Conservation (phyloP, 2,329 filamentous ascomycete species). For the Exophiala dermatitidis region DNA sequence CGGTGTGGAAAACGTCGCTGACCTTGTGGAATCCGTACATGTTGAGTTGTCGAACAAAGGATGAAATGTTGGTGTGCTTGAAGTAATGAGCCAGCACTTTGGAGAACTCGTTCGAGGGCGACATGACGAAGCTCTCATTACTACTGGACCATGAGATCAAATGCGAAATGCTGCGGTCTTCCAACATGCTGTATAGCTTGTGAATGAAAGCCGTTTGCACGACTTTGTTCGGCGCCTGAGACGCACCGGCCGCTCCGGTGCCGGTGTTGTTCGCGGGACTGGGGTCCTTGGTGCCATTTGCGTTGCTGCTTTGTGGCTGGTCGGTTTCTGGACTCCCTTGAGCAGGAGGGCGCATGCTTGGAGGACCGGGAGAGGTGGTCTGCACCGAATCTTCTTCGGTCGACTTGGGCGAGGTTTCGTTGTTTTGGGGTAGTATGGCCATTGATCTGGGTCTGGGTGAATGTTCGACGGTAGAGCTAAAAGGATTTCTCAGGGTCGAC, state of each 20-base stretch:
- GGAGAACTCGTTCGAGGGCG: constrained; percentile 91
- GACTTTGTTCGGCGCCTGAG: constrained; percentile 82
- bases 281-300: constrained; percentile 28
- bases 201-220: constrained; percentile 98
- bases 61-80: constrained; percentile 98
- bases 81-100: constrained; percentile 98
- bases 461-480: constrained; percentile 21
- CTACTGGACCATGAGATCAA: constrained; percentile 92
- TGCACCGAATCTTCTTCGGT: constrained; percentile 49
- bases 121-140: constrained; percentile 98
- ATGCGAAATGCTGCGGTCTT: constrained; percentile 86
- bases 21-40: constrained; percentile 99
- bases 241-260: constrained; percentile 43
- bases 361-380: constrained; percentile 42
- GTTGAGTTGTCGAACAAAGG: constrained; percentile 93
- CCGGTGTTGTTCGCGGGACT: constrained; percentile 9
- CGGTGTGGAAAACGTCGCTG: constrained; percentile 96
- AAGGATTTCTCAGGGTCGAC: constrained; percentile 23
- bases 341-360: constrained; percentile 45
- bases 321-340: constrained; percentile 42
- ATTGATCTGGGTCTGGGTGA: constrained; percentile 20
- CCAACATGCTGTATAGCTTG: constrained; percentile 98
- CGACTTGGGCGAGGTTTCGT: constrained; percentile 23
- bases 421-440: constrained; percentile 22
- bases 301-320: constrained; percentile 31